Evolutionary conservation across 805 yeast genomes (phyloP).

Genomic region (Barnettozyma salicaria): DNA sequence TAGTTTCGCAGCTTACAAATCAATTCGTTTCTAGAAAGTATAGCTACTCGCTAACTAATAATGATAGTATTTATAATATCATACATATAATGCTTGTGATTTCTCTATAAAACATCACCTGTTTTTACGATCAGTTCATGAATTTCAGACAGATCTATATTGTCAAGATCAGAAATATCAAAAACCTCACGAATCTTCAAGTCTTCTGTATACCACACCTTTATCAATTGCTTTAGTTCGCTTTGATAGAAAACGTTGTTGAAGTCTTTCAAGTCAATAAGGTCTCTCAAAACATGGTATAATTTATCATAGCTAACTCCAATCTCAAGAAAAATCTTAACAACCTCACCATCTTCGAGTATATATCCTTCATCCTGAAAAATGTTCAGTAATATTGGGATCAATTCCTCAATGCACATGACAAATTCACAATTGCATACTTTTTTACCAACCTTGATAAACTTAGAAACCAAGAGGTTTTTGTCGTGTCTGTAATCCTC

Average conservation of each 20-base stretch:
- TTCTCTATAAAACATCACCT: constrained; percentile 11
- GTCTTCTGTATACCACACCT: constrained; percentile 62
- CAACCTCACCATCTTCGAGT: constrained; percentile 42
- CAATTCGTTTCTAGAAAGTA: no score
- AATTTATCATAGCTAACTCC: constrained; percentile 61
- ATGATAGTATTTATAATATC: no score
- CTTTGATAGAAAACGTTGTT: constrained; percentile 42
- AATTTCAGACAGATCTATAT: constrained; percentile 12
- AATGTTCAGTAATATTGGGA: constrained; percentile 58
- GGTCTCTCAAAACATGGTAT: constrained; percentile 55
- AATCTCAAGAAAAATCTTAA: constrained; percentile 55
- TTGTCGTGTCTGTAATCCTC: constrained; percentile 27
- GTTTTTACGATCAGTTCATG: constrained; percentile 11
- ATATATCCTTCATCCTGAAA: constrained; percentile 38
- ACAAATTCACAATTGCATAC: constrained; percentile 66
- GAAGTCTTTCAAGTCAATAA: constrained; percentile 56
- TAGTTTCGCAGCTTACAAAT: no score
- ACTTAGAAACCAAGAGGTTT: constrained; percentile 20
- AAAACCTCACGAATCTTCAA: constrained; percentile 51
- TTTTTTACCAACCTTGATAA: constrained; percentile 51
- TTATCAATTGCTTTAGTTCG: constrained; percentile 60
- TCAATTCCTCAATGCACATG: constrained; percentile 69
- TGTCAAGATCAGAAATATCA: constrained; percentile 34
- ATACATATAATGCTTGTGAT: no score
- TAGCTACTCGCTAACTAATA: no score